These are phyloP conservation scores for Xerocomellus dryophilus DNA, from an alignment of 768 basidiomycete species.

Conservation along the genomic window DNA sequence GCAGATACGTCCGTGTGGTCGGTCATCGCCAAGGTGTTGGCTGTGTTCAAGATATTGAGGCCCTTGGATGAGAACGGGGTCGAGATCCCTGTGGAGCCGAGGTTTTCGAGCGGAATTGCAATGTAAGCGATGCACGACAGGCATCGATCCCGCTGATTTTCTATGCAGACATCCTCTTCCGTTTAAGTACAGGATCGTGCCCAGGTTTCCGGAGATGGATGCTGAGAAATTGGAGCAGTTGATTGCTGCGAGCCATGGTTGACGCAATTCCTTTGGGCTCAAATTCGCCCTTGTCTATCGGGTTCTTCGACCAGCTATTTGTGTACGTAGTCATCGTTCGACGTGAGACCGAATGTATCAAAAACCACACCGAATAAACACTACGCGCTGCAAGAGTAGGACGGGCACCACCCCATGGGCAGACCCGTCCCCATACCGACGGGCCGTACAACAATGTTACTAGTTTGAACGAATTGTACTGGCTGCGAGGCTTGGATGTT, in stretches of 20 bases:
- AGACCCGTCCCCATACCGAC: too few species aligned
- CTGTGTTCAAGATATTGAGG: neutral
- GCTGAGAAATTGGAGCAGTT: neutral
- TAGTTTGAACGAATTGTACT: too few species aligned
- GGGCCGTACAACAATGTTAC: too few species aligned
- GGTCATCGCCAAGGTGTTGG: slow-evolving; percentile 9
- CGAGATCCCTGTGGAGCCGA: slow-evolving; percentile 14
- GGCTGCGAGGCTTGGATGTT: too few species aligned
- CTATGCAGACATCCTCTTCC: neutral
- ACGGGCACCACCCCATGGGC: too few species aligned
- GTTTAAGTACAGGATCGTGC: neutral
- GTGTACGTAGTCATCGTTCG: too few species aligned
- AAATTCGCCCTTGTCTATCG: too few species aligned
- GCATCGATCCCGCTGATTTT: neutral
- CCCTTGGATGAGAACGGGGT: neutral
- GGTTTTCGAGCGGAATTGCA: slow-evolving; percentile 1
- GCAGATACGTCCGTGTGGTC: slow-evolving; percentile 16
- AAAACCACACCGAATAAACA: too few species aligned
- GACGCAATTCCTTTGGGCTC: too few species aligned
- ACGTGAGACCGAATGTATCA: too few species aligned
- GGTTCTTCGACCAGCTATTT: too few species aligned
- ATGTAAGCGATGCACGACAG: neutral
- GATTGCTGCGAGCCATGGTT: neutral
- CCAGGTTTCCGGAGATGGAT: neutral
- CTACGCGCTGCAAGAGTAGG: too few species aligned